Percentiles rank a stretch among this genome's conserved stretches.
phyloP scores from a whole-genome alignment of 176 grass and related monocot genomes.

The Thinopyrum elongatum region DNA sequence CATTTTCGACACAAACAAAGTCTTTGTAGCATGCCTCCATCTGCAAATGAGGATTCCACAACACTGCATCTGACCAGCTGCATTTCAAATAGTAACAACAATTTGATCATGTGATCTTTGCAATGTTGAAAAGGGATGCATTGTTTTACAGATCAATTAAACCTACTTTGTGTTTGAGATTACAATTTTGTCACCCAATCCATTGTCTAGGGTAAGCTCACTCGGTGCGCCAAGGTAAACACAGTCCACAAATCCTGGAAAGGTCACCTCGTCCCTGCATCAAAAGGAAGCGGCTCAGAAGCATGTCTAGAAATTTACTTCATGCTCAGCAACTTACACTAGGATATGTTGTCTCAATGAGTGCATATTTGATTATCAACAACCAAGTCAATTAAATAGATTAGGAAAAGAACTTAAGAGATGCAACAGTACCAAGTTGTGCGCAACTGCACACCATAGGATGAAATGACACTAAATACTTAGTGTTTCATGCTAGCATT shows the following conservation, averaged over 20 bases:
- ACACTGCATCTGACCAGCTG: slow-evolving; percentile 93
- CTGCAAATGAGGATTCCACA: slow-evolving; percentile 94
- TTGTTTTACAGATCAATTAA: not conserved
- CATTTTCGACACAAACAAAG: slow-evolving; percentile 99
- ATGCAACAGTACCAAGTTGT: slow-evolving; percentile 1
- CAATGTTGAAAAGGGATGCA: not conserved
- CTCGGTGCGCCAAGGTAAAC: slow-evolving; percentile 76
- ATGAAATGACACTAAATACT: not conserved
- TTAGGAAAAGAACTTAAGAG: not conserved
- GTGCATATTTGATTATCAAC: not conserved
- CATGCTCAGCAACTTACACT: slow-evolving; percentile 3
- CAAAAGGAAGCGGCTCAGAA: slow-evolving; percentile 20
- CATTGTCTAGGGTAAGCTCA: slow-evolving; percentile 77
- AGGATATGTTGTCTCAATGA: not conserved
- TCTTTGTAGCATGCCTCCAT: slow-evolving; percentile 98
- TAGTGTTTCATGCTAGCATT: not conserved
- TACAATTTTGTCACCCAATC: slow-evolving; percentile 82
- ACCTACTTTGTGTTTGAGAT: slow-evolving; percentile 74
- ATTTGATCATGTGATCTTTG: slow-evolving; percentile 31
- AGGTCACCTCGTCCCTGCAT: slow-evolving; percentile 80
- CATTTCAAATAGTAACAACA: slow-evolving; percentile 27
- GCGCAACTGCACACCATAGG: not conserved
- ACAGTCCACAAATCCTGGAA: slow-evolving; percentile 92
- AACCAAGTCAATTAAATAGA: not conserved
- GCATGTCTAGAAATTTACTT: not conserved